Evolutionary conservation across 2,329 filamentous ascomycete species (phyloP).

Genomic region (Leptographium radiaticola): DNA sequence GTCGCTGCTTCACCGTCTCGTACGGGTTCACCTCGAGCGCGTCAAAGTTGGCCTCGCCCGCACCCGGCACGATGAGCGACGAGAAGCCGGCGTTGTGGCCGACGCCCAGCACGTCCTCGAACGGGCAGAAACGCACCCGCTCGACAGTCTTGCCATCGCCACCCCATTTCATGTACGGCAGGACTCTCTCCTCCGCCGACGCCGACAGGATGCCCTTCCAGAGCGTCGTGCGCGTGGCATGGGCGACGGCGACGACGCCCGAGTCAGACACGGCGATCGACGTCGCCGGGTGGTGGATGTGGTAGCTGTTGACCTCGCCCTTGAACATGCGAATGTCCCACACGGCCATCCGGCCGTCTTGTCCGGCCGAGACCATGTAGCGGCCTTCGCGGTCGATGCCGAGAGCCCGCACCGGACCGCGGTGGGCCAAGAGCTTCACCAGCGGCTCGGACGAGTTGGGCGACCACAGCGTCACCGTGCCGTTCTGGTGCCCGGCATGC

Average conservation of each 20-base stretch:
- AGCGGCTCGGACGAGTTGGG: conserved; percentile 77
- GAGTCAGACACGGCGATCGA: conserved; percentile 82
- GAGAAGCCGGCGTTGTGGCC: conserved; percentile 78
- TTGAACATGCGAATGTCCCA: conserved; percentile 36
- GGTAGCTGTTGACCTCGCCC: conserved; percentile 74
- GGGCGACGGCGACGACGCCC: conserved; percentile 77
- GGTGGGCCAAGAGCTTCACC: conserved; percentile 83
- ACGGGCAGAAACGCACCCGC: conserved; percentile 82
- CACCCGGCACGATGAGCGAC: conserved; percentile 79
- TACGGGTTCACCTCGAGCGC: conserved; percentile 89
- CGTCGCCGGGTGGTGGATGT: conserved; percentile 67
- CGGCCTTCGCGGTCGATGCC: conserved; percentile 80
- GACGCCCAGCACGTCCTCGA: conserved; percentile 75
- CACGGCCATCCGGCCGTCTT: conserved; percentile 13
- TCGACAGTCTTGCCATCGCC: conserved; percentile 73
- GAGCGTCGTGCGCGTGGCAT: conserved; percentile 77
- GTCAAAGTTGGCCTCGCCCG: conserved; percentile 96
- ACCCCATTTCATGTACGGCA: conserved; percentile 88
- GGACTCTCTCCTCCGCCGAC: conserved; percentile 66
- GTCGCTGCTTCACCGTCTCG: conserved; percentile 83
- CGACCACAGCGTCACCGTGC: conserved; percentile 89
- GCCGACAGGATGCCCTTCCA: conserved; percentile 63
- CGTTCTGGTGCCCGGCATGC: conserved; percentile 89
- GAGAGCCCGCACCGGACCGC: conserved; percentile 73
- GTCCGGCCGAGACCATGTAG: conserved; percentile 26